phyloP scores from a whole-genome alignment of 345 rosid genomes.

The Viola odorata region DNA sequence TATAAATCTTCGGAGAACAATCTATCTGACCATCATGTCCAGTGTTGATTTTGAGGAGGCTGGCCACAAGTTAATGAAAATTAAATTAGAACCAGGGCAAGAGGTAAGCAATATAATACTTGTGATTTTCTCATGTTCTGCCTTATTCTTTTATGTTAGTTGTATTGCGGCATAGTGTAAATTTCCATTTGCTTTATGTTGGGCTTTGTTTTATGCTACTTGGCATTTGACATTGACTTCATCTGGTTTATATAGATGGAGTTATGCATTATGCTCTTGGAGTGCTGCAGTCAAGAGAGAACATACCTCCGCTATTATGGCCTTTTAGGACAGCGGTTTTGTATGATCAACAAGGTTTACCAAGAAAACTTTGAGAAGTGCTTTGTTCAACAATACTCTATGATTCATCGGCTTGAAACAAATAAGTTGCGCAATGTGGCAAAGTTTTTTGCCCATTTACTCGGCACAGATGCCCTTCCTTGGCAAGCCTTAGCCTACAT shows the following conservation, averaged over 20 bases:
- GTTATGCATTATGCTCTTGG: conserved; percentile 85
- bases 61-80: conserved; percentile 88
- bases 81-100: conserved; percentile 96
- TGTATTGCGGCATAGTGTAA: neutral
- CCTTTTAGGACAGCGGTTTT: conserved; percentile 85
- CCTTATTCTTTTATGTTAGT: neutral
- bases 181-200: neutral
- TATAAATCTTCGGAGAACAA: conserved; percentile 90
- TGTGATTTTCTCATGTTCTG: neutral
- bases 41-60: conserved; percentile 99
- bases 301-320: conserved; percentile 91
- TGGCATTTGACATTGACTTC: conserved; percentile 1
- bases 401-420: conserved; percentile 94
- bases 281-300: conserved; percentile 94
- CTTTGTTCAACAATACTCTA: conserved; percentile 87
- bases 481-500: conserved; percentile 92
- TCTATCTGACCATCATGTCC: conserved; percentile 93
- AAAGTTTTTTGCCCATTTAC: conserved; percentile 89
- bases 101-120: conserved; percentile 47
- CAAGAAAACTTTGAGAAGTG: conserved; percentile 92
- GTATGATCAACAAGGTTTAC: conserved; percentile 83
- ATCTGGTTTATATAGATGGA: conserved; percentile 67
- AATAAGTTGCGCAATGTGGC: conserved; percentile 86
- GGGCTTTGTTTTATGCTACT: neutral
- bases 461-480: conserved; percentile 88